Evolutionary conservation across 306 rosid species (phyloP).

Genomic region (Nissolia schottii): DNA sequence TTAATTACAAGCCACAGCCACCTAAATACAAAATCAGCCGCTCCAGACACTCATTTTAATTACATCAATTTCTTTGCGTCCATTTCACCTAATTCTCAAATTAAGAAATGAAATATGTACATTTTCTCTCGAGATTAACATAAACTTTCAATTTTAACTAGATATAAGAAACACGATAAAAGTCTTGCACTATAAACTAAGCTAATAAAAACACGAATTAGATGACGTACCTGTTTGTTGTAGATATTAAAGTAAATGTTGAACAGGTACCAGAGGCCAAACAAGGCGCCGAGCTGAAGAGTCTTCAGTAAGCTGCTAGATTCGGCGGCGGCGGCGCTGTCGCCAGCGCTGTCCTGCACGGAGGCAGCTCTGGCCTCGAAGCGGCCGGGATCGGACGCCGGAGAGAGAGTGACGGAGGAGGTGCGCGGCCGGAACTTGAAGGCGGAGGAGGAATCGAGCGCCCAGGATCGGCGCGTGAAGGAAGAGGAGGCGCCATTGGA

Average conservation of each 20-base stretch:
- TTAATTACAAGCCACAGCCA: background rate
- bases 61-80: no score
- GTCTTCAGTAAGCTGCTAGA: constrained; percentile 40
- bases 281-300: constrained; percentile 70
- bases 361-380: constrained; percentile 42
- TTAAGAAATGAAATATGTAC: no score
- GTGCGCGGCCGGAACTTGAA: constrained; percentile 66
- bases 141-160: no score
- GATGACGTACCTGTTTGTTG: constrained; percentile 75
- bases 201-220: background rate
- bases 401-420: constrained; percentile 11
- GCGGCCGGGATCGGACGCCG: constrained; percentile 22
- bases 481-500: constrained; percentile 18
- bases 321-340: constrained; percentile 35
- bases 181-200: no score
- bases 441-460: constrained; percentile 41
- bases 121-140: no score
- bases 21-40: no score
- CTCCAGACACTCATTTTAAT: background rate
- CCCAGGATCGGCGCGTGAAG: constrained; percentile 65
- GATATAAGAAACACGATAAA: no score
- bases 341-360: constrained; percentile 44
- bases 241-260: constrained; percentile 94
- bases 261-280: constrained; percentile 89
- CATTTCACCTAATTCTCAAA: no score